Evolutionary conservation across 495 filamentous ascomycete species (phyloP).

Genomic region (Penicillium lividum): DNA sequence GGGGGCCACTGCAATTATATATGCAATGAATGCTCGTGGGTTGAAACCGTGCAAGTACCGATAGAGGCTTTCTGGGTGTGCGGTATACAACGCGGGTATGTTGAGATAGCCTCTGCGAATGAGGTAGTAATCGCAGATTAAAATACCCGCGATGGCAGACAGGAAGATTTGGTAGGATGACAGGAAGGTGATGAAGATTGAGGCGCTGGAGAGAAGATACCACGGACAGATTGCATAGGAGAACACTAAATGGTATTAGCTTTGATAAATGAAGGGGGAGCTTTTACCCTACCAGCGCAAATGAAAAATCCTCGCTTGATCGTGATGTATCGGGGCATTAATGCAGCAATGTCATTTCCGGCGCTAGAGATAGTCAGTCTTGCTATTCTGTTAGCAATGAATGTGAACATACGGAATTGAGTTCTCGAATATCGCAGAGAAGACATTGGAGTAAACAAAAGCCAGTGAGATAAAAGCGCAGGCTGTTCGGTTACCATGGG

Average conservation of each 20-base stretch:
- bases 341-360: slow-evolving; percentile 34
- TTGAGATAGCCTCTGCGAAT: slow-evolving; percentile 29
- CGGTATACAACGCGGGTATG: slow-evolving; percentile 31
- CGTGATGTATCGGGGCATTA: slow-evolving; percentile 32
- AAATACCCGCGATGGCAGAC: slow-evolving; percentile 32
- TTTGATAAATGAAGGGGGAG: background rate
- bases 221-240: slow-evolving; percentile 18
- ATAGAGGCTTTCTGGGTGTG: slow-evolving; percentile 19
- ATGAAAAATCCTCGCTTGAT: slow-evolving; percentile 35
- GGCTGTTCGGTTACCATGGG: slow-evolving; percentile 23
- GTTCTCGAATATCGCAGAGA: slow-evolving; percentile 33
- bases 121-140: slow-evolving; percentile 37
- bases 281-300: slow-evolving; percentile 18
- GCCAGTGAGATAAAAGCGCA: slow-evolving; percentile 29
- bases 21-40: slow-evolving; percentile 24
- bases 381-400: slow-evolving; percentile 1
- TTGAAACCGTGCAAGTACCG: slow-evolving; percentile 29
- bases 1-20: slow-evolving; percentile 16
- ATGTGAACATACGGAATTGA: slow-evolving; percentile 26
- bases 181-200: slow-evolving; percentile 35
- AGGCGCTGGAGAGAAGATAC: slow-evolving; percentile 32
- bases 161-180: slow-evolving; percentile 39
- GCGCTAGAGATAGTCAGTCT: slow-evolving; percentile 12
- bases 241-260: background rate
- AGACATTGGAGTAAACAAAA: slow-evolving; percentile 30